Evolutionary conservation across 78 protist genomes (phyloP).

Genomic region (Salpingoeca rosetta): DNA sequence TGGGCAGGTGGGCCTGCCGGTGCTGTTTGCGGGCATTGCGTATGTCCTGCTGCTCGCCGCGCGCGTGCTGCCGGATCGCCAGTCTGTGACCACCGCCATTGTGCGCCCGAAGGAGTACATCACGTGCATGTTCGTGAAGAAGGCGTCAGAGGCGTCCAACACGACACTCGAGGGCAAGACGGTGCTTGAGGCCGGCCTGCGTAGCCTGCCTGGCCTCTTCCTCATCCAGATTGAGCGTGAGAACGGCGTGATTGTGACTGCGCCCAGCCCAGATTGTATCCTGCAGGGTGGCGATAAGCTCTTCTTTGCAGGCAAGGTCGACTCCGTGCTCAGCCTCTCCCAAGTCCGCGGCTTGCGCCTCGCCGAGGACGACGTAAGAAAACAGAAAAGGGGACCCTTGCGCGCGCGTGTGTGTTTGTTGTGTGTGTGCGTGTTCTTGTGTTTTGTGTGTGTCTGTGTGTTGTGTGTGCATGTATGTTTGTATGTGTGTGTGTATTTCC

Average conservation of each 20-base stretch:
- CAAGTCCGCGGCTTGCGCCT: not conserved
- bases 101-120: not conserved
- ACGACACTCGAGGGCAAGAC: not conserved
- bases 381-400: too few relatives aligned
- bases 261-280: not conserved
- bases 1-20: constrained; percentile 16
- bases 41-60: not conserved
- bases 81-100: not conserved
- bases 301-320: not conserved
- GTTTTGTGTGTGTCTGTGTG: too few relatives aligned
- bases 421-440: too few relatives aligned
- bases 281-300: constrained; percentile 12
- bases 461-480: too few relatives aligned
- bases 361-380: not conserved
- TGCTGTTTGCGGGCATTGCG: not conserved
- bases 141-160: not conserved
- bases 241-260: not conserved
- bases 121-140: not conserved
- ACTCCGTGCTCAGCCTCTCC: not conserved
- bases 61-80: constrained; percentile 4
- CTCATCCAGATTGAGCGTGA: constrained; percentile 9
- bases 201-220: constrained; percentile 14
- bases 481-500: too few relatives aligned
- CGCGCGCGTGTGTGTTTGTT: too few relatives aligned
- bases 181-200: constrained; percentile 7